phyloP scores from a whole-genome alignment of 202 grass and related monocot species.

The Brachypodium distachyon region DNA sequence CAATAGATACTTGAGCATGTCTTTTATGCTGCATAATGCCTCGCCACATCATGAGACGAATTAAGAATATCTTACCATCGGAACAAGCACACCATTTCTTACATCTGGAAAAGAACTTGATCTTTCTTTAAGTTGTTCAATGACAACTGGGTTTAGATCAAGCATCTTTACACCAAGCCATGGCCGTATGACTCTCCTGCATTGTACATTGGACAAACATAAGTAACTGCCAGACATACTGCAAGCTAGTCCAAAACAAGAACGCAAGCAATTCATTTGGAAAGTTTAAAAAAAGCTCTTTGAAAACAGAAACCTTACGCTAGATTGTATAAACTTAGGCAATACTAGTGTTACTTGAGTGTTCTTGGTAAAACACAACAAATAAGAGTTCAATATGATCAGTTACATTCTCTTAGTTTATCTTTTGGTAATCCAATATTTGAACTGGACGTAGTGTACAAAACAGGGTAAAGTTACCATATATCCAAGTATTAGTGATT shows the following conservation, averaged over 20 bases:
- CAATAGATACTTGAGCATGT: neutral
- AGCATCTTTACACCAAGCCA: conserved; percentile 90
- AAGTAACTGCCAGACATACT: neutral
- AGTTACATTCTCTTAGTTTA: neutral
- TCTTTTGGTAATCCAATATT: neutral
- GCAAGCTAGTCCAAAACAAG: neutral
- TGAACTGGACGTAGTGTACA: neutral
- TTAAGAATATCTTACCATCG: conserved; percentile 46
- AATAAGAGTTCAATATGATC: neutral
- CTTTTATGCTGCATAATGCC: neutral
- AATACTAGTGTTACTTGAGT: neutral
- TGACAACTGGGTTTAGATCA: conserved; percentile 62
- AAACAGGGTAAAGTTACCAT: neutral
- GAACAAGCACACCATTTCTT: conserved; percentile 64
- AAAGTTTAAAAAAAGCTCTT: too few relatives aligned
- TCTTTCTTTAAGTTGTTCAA: conserved; percentile 83
- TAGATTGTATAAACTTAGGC: neutral
- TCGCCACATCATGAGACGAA: neutral
- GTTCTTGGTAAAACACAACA: neutral
- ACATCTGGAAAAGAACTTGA: conserved; percentile 70
- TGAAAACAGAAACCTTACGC: neutral
- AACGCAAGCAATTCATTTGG: neutral
- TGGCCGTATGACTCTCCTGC: conserved; percentile 76
- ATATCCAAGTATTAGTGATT: neutral
- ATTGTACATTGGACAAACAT: conserved; percentile 15